phyloP scores from a whole-genome alignment of 495 filamentous ascomycete species.

The Glarea lozoyensis region DNA sequence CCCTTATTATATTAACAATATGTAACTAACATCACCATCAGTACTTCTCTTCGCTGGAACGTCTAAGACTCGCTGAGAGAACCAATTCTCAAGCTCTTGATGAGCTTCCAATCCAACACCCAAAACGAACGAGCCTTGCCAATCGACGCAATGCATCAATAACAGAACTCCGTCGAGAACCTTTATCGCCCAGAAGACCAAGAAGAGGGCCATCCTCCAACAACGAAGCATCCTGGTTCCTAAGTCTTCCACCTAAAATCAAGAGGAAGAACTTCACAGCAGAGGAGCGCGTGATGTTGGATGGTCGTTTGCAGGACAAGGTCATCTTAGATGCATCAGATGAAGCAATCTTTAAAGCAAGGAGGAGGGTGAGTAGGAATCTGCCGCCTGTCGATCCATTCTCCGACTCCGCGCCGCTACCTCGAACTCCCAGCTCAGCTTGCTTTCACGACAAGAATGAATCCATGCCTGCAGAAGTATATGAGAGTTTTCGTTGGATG shows the following conservation, averaged over 20 bases:
- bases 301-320: conserved; percentile 42
- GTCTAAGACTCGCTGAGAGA: conserved; percentile 49
- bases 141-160: conserved; percentile 19
- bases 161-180: conserved; percentile 15
- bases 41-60: conserved; percentile 62
- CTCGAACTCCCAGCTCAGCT: conserved; percentile 7
- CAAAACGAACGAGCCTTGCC: conserved; percentile 16
- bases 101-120: conserved; percentile 14
- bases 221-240: conserved; percentile 61
- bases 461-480: conserved; percentile 28
- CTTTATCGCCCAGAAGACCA: conserved; percentile 4
- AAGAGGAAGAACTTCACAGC: conserved; percentile 59
- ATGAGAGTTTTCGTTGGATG: conserved; percentile 69
- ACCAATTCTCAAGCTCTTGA: conserved; percentile 21
- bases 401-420: conserved; percentile 14
- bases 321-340: conserved; percentile 64
- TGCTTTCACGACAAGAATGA: conserved; percentile 15
- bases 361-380: conserved; percentile 30
- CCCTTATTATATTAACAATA: not conserved
- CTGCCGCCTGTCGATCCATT: conserved; percentile 20
- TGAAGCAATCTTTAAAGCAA: conserved; percentile 50
- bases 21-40: conserved; percentile 20
- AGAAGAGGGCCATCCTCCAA: conserved; percentile 16
- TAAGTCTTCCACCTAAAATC: conserved; percentile 61
- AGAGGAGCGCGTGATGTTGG: conserved; percentile 62